Conservation (phyloP, 2,329 filamentous ascomycete species). For the Parastagonospora nodorum region DNA sequence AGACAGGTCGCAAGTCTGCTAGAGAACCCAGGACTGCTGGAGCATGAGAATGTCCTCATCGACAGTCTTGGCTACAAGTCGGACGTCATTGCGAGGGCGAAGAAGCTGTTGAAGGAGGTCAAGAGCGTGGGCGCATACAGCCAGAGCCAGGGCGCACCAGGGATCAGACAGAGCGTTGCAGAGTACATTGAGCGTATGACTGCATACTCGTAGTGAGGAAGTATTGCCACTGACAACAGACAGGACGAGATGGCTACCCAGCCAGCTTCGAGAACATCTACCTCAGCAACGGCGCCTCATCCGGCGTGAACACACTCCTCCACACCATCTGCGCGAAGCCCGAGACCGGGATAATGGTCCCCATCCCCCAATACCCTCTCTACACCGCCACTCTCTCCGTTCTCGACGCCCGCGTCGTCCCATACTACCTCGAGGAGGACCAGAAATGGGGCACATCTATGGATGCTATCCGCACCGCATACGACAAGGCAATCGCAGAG, state of each 20-base stretch:
- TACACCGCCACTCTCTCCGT: conserved; percentile 92
- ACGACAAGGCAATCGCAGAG: conserved; percentile 73
- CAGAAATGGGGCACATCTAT: conserved; percentile 88
- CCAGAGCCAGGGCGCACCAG: conserved; percentile 85
- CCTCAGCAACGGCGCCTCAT: conserved; percentile 88
- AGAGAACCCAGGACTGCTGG: conserved; percentile 84
- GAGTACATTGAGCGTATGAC: conserved; percentile 84
- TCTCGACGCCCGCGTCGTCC: conserved; percentile 83
- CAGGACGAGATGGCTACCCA: conserved; percentile 84
- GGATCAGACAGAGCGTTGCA: conserved; percentile 86
- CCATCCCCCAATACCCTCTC: conserved; percentile 96
- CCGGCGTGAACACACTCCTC: conserved; percentile 91
- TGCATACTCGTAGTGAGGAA: neutral
- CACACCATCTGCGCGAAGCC: conserved; percentile 82
- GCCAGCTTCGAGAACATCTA: conserved; percentile 83
- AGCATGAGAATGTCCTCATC: conserved; percentile 80
- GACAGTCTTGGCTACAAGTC: conserved; percentile 81
- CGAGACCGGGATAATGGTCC: conserved; percentile 83
- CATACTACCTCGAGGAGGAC: conserved; percentile 90
- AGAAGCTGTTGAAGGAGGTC: conserved; percentile 78
- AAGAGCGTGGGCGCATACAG: conserved; percentile 96
- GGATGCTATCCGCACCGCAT: conserved; percentile 72
- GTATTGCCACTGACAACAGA: conserved; percentile 17
- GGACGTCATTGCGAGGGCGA: conserved; percentile 85
- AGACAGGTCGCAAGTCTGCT: conserved; percentile 91